Conservation (phyloP, 2,329 filamentous ascomycete genomes). For the Emmonsiellopsis sp. region DNA sequence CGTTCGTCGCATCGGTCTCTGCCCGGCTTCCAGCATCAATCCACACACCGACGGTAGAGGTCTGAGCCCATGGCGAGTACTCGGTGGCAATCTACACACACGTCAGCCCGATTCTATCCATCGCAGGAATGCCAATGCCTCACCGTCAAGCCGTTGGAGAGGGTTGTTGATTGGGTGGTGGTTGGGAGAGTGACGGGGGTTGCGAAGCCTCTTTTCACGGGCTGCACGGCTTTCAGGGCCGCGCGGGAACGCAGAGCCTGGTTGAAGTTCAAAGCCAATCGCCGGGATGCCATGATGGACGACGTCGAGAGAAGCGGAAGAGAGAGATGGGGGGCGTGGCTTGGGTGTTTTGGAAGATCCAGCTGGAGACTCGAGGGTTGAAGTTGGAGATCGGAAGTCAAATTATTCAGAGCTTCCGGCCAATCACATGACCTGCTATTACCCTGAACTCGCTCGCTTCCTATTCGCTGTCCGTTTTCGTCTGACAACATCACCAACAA, state of each 20-base stretch:
- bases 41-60: constrained; percentile 96
- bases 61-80: constrained; percentile 96
- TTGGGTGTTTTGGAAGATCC: constrained; percentile 24
- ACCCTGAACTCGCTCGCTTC: constrained; percentile 25
- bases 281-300: constrained; percentile 79
- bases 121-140: constrained; percentile 18
- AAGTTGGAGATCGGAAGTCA: constrained; percentile 36
- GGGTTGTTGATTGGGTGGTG: constrained; percentile 90
- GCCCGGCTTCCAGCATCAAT: constrained; percentile 97
- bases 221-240: constrained; percentile 67
- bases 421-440: constrained; percentile 38
- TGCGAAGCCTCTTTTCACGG: constrained; percentile 78
- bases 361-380: constrained; percentile 28
- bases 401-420: constrained; percentile 34
- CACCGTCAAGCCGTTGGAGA: constrained; percentile 96
- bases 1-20: constrained; percentile 97
- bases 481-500: neutral
- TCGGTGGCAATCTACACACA: constrained; percentile 78
- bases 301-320: constrained; percentile 18
- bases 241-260: constrained; percentile 81
- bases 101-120: constrained; percentile 21
- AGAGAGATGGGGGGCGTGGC: constrained; percentile 34
- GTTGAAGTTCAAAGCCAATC: constrained; percentile 90
- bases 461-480: constrained; percentile 7
- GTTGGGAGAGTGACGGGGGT: constrained; percentile 64